A percentile compares a stretch with the other conserved stretches of the same genome.
These are phyloP conservation scores for Xylaria sp. DNA, from an alignment of 2,329 filamentous ascomycete genomes.

Conservation along the genomic window DNA sequence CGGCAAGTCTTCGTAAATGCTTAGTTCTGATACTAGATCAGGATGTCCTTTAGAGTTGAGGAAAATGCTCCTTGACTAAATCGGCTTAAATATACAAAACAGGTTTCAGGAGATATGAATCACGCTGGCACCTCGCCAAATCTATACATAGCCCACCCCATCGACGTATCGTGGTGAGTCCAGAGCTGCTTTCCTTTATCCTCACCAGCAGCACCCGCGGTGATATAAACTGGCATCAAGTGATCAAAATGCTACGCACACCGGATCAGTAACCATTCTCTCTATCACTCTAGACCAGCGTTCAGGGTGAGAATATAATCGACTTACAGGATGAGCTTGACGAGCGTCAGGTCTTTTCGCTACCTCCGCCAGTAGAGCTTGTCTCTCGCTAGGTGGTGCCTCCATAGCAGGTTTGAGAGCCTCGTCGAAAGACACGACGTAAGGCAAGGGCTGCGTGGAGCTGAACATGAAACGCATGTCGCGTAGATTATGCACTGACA, in stretches of 20 bases:
- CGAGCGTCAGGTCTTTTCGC: conserved; percentile 57
- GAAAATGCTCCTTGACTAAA: not conserved
- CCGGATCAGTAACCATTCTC: not conserved
- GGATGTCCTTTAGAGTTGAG: not conserved
- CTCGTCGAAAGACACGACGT: conserved; percentile 72
- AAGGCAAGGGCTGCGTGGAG: conserved; percentile 61
- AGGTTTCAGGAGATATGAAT: not conserved
- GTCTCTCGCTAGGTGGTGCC: conserved; percentile 52
- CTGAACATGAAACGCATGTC: conserved; percentile 62
- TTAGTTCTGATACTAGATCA: not conserved
- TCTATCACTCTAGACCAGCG: no score
- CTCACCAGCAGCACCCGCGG: conserved; percentile 58
- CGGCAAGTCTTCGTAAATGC: not conserved
- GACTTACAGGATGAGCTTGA: conserved; percentile 57
- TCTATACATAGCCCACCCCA: conserved; percentile 61
- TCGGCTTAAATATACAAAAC: not conserved
- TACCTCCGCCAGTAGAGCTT: conserved; percentile 55
- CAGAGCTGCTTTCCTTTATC: conserved; percentile 57
- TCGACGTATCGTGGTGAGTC: conserved; percentile 58
- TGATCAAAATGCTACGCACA: conserved; percentile 57
- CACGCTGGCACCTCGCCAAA: conserved; percentile 54
- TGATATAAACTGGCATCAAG: conserved; percentile 60
- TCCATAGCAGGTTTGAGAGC: conserved; percentile 74
- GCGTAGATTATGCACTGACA: conserved; percentile 78
- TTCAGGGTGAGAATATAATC: not conserved